Evolutionary conservation across 2,329 filamentous ascomycete species (phyloP), one percentile per base, ranked within the genome.

Genomic region (Monosporascus cannonballus): DNA sequence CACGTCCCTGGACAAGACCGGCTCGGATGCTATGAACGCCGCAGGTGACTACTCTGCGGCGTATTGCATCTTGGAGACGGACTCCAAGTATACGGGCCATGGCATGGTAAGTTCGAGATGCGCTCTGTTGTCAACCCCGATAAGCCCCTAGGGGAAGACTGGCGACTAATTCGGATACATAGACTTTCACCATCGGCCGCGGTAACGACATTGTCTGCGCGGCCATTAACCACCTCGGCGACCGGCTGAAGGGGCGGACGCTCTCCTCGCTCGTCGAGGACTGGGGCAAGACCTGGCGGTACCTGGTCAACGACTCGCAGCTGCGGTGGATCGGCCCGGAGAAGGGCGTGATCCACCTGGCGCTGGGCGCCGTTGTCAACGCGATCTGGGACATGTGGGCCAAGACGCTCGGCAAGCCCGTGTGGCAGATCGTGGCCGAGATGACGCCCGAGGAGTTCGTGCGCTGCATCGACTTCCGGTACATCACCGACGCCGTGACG

Each of bases 351-450:
- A 95, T 95, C 61, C 91, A 96, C 71, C 87, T 96, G 7, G 91
- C 91, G 1, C 84, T 96, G 11, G 90, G 89, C 30, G 89, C 90
- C 44, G 87, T 96, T 17, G 89, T 95, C 62, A 96, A 96, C 69
- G 91, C 90, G 17, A 78, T 96, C 63, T 96, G 91, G 91, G 91
- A 96, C 70, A 81, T 96, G n/a, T 96, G 91, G 91, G 90, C 89
- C 51, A 96, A 95, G 75, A 80, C 80, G 2, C 81, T 94, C 37
- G 79, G 81, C 59, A 96, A 96, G 76, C 92, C 91, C 3, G 89
- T 96, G 15, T 96, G 91, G 92, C 81, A 85, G 54, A 86, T 96
- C 56, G 87, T 96, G 24, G 87, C 88, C 11, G 91, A 96, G 61
- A 95, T 96, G 89, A 86, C 80, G 3, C 90, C 91, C 1, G 87